phyloP scores from a whole-genome alignment of 495 filamentous ascomycete genomes.

The Daldinia loculata region DNA sequence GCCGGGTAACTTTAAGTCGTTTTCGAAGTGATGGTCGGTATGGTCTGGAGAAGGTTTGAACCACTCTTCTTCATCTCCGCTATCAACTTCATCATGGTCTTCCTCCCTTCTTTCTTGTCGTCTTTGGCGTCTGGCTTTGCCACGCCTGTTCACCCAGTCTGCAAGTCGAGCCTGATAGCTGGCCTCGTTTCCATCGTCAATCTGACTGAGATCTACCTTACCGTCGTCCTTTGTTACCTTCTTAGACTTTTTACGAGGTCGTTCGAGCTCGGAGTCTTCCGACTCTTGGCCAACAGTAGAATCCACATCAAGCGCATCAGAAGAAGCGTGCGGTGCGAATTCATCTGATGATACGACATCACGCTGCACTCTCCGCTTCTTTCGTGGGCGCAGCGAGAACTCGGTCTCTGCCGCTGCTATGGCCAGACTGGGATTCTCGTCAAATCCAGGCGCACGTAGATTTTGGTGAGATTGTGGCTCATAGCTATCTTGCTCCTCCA shows the following conservation, averaged over 20 bases:
- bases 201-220: conserved; percentile 72
- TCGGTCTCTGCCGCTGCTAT: conserved; percentile 53
- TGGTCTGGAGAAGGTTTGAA: conserved; percentile 82
- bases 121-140: conserved; percentile 65
- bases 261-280: conserved; percentile 52
- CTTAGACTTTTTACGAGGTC: conserved; percentile 49
- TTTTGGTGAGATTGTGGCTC: conserved; percentile 79
- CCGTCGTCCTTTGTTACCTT: conserved; percentile 56
- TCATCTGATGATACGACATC: conserved; percentile 56
- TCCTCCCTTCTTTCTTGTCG: conserved; percentile 49
- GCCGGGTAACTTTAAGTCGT: conserved; percentile 82
- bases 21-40: conserved; percentile 74
- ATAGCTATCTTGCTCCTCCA: conserved; percentile 65
- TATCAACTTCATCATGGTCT: conserved; percentile 49
- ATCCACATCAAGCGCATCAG: conserved; percentile 43
- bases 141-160: conserved; percentile 76
- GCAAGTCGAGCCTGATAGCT: conserved; percentile 80
- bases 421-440: conserved; percentile 53
- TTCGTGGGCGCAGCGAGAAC: conserved; percentile 60
- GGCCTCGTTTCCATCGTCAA: conserved; percentile 92
- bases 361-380: conserved; percentile 50
- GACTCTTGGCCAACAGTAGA: conserved; percentile 45
- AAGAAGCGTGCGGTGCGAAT: conserved; percentile 49
- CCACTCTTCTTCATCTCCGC: conserved; percentile 73
- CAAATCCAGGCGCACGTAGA: conserved; percentile 81